phyloP scores from a whole-genome alignment of 1,139 yeast species.

The Chernovozyma sophiae-reginae region DNA sequence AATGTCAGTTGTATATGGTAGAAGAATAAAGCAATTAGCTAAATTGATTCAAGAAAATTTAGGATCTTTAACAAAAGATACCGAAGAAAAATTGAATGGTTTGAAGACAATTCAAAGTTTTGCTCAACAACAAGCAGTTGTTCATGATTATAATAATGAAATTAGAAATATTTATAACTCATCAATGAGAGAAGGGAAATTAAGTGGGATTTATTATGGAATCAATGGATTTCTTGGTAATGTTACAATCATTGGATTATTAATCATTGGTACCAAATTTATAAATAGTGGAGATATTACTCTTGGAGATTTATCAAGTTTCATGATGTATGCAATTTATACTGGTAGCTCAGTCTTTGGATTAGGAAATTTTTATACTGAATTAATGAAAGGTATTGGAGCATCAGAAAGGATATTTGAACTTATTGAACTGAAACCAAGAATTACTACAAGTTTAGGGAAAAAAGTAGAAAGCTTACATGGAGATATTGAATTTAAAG shows the following conservation, averaged over 20 bases:
- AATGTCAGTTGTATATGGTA: constrained; percentile 77
- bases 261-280: constrained; percentile 76
- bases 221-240: constrained; percentile 81
- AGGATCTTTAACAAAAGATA: constrained; percentile 81
- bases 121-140: constrained; percentile 67
- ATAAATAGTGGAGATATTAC: constrained; percentile 70
- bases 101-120: constrained; percentile 84
- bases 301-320: constrained; percentile 87
- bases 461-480: constrained; percentile 26
- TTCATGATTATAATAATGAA: constrained; percentile 53
- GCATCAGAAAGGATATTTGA: constrained; percentile 93
- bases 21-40: constrained; percentile 70
- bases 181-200: constrained; percentile 76
- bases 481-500: constrained; percentile 54
- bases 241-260: constrained; percentile 66
- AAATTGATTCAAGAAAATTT: constrained; percentile 79
- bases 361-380: constrained; percentile 84
- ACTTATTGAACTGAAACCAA: constrained; percentile 70
- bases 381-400: constrained; percentile 94
- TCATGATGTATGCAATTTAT: constrained; percentile 89
- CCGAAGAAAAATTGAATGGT: constrained; percentile 88
- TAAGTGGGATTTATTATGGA: constrained; percentile 74
- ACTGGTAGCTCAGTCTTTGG: constrained; percentile 91
- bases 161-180: constrained; percentile 69
- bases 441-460: constrained; percentile 64